Conservation (phyloP, 768 basidiomycete species). For the Termitomyces sp. region DNA sequence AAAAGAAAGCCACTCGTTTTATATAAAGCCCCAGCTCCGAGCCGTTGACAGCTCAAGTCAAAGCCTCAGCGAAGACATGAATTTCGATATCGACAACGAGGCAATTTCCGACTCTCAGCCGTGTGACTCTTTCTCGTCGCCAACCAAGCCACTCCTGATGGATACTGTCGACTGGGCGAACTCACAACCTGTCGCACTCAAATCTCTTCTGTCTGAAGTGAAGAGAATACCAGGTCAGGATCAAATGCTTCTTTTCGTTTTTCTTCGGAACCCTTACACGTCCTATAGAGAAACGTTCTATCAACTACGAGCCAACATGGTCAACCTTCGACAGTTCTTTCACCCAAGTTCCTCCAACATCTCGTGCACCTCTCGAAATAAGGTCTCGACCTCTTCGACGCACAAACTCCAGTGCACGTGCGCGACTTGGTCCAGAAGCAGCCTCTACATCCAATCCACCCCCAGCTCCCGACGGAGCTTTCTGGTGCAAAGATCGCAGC, state of each 20-base stretch:
- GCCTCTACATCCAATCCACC: slow-evolving; percentile 9
- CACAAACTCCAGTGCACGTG: slow-evolving; percentile 9
- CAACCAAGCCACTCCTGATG: slow-evolving; percentile 4
- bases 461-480: slow-evolving; percentile 12
- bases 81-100: slow-evolving; percentile 13
- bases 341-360: slow-evolving; percentile 3
- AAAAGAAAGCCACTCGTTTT: slow-evolving; percentile 9
- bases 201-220: slow-evolving; percentile 8
- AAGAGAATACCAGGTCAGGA: slow-evolving; percentile 9
- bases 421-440: slow-evolving; percentile 2
- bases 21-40: slow-evolving; percentile 8
- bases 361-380: background rate
- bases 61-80: slow-evolving; percentile 4
- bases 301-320: slow-evolving; percentile 7
- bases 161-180: slow-evolving; percentile 15
- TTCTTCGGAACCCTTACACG: background rate
- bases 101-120: slow-evolving; percentile 3
- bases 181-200: slow-evolving; percentile 12
- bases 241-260: background rate
- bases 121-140: slow-evolving; percentile 2
- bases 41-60: background rate
- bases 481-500: slow-evolving; percentile 15
- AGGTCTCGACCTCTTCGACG: slow-evolving; percentile 7
- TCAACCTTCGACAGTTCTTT: background rate
- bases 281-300: slow-evolving; percentile 1